Base-by-base conservation (phyloP, 805 yeast genomes). In the Yarrowia deformans region DNA sequence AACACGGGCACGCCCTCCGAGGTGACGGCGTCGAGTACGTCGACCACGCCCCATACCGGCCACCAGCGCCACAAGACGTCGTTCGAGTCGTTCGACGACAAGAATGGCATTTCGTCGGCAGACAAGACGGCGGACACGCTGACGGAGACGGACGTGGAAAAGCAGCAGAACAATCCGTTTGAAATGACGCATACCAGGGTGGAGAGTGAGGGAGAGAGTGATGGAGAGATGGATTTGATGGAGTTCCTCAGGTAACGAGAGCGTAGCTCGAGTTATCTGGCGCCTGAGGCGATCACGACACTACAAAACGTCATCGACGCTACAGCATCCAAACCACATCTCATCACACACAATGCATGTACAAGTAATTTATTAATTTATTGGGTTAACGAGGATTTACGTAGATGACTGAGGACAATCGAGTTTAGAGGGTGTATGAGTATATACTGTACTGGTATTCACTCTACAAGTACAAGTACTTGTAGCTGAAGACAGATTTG, bases 191-290 rank as follows among this genome's bases (percentile, higher is more conserved):
- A 60, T 32, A 60, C 18, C 34, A 16, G 67, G 43, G 54, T 60
- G 43, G 69, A 64, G 9, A 32, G 34, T 8, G 69, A 50, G 12
- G 54, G 69, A 2, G 69, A 69, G 19, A 49, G 63, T 29, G 69
- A 64, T 6, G 70, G 69, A 10, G 69, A 69, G 40, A 69, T 69
- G 69, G 70, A 69, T 29, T 16, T 69, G 46, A 69, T 69, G 70
- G 70, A 69, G 64, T 69, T 69, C 42, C 37, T 69, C 19, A 8
- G 70, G 14, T 69, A 32, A 52, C 10, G 32, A 18, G 32, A 16
- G 23, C 29, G 23, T 18, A 8, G 35, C n/a, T 4, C 29, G 29
- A 23, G 29, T 23, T 23, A 23, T 23, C 29, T 23, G 29, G 29
- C 29, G 29, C 4, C 29, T n/a, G n/a, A n/a, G n/a, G 4, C 29